Conservation (phyloP, 257 asterid species). For the Fraxinus pennsylvanica region DNA sequence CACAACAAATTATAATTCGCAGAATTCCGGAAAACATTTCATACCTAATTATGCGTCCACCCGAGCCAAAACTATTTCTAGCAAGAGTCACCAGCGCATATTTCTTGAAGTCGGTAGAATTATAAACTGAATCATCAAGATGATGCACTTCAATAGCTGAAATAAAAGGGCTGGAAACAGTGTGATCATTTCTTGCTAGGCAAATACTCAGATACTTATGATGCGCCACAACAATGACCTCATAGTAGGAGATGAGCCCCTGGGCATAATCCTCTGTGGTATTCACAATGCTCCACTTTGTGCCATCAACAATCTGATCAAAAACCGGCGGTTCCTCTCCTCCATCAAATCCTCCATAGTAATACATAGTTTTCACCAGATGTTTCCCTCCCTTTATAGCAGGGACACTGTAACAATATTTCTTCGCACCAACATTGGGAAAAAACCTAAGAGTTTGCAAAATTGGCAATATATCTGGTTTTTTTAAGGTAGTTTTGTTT, state of each 20-base stretch:
- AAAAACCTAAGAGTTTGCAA: conserved; percentile 61
- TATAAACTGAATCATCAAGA: conserved; percentile 61
- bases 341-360: conserved; percentile 84
- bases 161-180: conserved; percentile 67
- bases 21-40: not conserved
- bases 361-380: conserved; percentile 60
- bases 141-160: conserved; percentile 65
- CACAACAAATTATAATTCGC: not conserved
- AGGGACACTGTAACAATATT: conserved; percentile 62
- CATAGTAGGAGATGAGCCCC: conserved; percentile 69
- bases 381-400: conserved; percentile 56
- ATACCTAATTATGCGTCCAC: conserved; percentile 55
- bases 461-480: conserved; percentile 47
- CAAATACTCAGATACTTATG: conserved; percentile 55
- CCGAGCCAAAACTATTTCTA: conserved; percentile 57
- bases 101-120: conserved; percentile 58
- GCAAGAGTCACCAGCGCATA: conserved; percentile 59
- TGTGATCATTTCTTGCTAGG: conserved; percentile 61
- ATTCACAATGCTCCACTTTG: conserved; percentile 70
- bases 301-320: conserved; percentile 85
- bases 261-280: conserved; percentile 66
- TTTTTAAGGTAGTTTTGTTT: conserved; percentile 47
- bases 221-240: conserved; percentile 59
- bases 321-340: conserved; percentile 73
- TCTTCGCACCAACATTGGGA: conserved; percentile 49